phyloP scores from a whole-genome alignment of 129 eudicot species.

The Tagetes erecta region DNA sequence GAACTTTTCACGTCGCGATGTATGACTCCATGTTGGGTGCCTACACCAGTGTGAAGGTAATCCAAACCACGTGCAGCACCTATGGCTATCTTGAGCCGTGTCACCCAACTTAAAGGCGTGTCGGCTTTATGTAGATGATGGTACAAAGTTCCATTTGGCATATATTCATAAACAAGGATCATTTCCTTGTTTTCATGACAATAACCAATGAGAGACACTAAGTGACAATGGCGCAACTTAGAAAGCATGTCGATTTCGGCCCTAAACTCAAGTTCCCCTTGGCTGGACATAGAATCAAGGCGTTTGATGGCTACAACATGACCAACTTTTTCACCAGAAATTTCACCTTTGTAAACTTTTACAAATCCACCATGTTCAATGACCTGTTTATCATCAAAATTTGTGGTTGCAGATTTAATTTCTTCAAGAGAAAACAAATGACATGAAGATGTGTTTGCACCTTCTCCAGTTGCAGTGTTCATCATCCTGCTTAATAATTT shows the following conservation, averaged over 20 bases:
- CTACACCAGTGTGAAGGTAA: conserved; percentile 10
- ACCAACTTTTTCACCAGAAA: neutral
- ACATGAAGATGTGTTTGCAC: neutral
- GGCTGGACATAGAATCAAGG: conserved; percentile 6
- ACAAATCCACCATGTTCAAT: conserved; percentile 15
- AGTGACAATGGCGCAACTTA: conserved; percentile 8
- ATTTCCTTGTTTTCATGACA: neutral
- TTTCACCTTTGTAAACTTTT: neutral
- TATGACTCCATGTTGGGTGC: neutral
- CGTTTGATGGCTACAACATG: conserved; percentile 19
- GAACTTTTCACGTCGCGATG: conserved; percentile 17
- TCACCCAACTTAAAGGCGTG: neutral
- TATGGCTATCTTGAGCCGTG: conserved; percentile 5
- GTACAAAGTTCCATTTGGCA: neutral
- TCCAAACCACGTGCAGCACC: conserved; percentile 17
- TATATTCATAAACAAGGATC: conserved; percentile 18
- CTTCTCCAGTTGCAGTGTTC: neutral
- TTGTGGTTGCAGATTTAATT: conserved; percentile 11
- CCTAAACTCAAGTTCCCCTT: conserved; percentile 2
- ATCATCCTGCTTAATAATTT: neutral
- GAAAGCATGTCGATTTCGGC: conserved; percentile 12
- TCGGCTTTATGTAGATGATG: neutral
- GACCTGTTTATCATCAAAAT: conserved; percentile 6
- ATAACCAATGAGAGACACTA: conserved; percentile 12
- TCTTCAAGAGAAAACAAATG: neutral